Base-by-base conservation (phyloP, 164 flowering plant genomes). In the Buxus sempervirens region DNA sequence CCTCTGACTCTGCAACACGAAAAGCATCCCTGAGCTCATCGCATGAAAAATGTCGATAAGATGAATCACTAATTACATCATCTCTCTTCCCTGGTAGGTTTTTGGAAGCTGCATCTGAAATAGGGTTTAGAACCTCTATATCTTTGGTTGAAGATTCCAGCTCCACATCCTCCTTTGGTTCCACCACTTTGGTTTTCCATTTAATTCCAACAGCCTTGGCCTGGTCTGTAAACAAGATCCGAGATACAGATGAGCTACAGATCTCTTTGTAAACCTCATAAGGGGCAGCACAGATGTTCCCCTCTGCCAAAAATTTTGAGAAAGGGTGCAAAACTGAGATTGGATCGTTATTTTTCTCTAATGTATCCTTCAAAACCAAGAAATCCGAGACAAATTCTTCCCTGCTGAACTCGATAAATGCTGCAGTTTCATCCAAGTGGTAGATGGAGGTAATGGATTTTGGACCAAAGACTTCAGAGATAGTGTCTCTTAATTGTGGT, bases 281-380 rank as follows among this genome's bases (percentile, higher is more conserved):
- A 65, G 58, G 61, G 22, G 90, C 88, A 60, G 89, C 94, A 55
- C 71, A 60, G 41, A 91, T 87, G 0, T 76, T 76, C 20, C 94
- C 93, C 16, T 86, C 89, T 73, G 86, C 90, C 59, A 92, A 72
- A 36, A 95, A 61, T 65, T 80, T 81, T 14, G 87, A 80, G 9
- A 95, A 75, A 51, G 95, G 99, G 76, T 92, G 95, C 77, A 95
- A 70, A 62, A 87, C 84, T 0, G 88, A 82, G 22, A 92, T 68
- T 12, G 86, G 78, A 68, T 83, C 90, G 60, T 83, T 62, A 25
- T 41, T 70, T 49, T 67, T 77, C 73, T 86, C 88, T 45, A 92
- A 69, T 26, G 74, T 62, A 51, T 87, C 89, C 76, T 86, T 92
- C 79, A 90, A 64, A 27, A 51, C 56, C 16, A 95, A 80, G 71